phyloP scores from a whole-genome alignment of 257 asterid genomes.

The Gentiana straminea region DNA sequence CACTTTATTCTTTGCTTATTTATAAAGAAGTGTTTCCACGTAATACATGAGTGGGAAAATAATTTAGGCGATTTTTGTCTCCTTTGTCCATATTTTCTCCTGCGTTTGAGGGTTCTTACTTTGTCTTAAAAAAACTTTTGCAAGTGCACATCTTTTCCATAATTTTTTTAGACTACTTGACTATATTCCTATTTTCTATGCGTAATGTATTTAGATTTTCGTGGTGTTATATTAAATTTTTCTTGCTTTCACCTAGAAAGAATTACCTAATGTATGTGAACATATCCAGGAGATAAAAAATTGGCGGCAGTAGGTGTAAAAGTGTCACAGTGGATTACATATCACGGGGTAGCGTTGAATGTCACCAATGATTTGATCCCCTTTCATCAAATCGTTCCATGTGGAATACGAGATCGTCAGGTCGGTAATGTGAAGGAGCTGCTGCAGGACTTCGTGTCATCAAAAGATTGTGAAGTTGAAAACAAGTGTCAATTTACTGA shows the following conservation, averaged over 20 bases:
- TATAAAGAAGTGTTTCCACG: no score
- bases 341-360: conserved; percentile 78
- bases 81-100: background rate
- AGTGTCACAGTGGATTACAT: conserved; percentile 68
- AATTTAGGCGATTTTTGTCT: background rate
- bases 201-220: no score
- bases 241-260: no score
- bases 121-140: no score
- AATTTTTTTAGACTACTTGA: no score
- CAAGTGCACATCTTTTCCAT: no score
- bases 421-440: conserved; percentile 68
- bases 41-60: no score
- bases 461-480: conserved; percentile 11
- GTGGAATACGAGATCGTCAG: conserved; percentile 69
- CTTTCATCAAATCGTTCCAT: conserved; percentile 57
- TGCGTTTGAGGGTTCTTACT: background rate
- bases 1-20: no score
- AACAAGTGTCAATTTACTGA: conserved; percentile 18
- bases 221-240: no score
- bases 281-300: conserved; percentile 50
- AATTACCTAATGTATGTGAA: conserved; percentile 1
- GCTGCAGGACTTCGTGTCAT: conserved; percentile 14
- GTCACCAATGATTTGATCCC: conserved; percentile 58
- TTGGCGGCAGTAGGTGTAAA: conserved; percentile 78
- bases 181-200: no score